Base-by-base conservation (phyloP, 1,139 yeast genomes). In the Fermentozyma sake region DNA sequence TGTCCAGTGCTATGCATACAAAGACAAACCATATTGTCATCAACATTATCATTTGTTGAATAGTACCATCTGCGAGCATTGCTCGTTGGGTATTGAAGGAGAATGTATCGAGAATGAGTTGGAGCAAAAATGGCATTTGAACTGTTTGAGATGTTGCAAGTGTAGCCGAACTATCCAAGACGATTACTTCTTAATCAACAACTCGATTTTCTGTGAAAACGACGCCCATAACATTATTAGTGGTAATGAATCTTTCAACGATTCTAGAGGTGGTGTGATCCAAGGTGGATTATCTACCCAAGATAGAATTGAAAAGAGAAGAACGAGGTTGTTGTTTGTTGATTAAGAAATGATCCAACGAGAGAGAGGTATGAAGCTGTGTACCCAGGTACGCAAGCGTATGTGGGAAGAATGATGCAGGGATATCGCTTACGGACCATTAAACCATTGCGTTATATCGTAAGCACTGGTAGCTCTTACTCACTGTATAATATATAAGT, bases 21-120 rank as follows among this genome's bases (percentile, higher is more conserved):
- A 77, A 24, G 95, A 91, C 52, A 50, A 63, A 35, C 96, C 97
- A 9, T 85, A 77, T 54, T 91, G 98, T 61, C 73, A 75, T 41
- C 55, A 58, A 22, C 95, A 93, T 58, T 91, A 84, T 58, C 97
- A 91, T 52, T 60, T 63, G 33, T 63, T 73, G 32, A 89, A 89
- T 54, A 73, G 77, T 30, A 79, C 95, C 1, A 54, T 83, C 11
- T 91, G 98, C 57, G 66, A 67, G 30, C 57, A 65, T 10, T 91
- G 98, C 54, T 62, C 70, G 7, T 47, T 47, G 4, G 95, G 95
- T 12, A 85, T 91, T 30, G 96, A 91, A 54, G 98, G 98, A 9
- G 77, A 76, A 48, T 91, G 97, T 52, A 67, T 89, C 29, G 95
- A 85, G 48, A 83, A 78, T 44, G 89, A 79, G 46, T 53, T 73